Evolutionary conservation across 768 basidiomycete genomes (phyloP).

Genomic region (Dendrothele bispora): DNA sequence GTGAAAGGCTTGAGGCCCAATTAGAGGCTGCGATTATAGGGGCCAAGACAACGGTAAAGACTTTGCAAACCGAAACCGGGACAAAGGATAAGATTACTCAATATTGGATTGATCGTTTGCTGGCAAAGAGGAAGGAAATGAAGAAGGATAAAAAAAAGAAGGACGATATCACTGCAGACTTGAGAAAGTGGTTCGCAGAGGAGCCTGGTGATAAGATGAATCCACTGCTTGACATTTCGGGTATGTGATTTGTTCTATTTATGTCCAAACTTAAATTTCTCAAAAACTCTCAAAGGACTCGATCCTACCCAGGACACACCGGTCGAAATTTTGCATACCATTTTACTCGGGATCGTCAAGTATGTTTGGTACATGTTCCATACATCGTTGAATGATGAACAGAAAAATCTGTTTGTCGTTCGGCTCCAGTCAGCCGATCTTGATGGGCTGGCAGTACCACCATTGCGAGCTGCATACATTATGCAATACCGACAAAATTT

Average conservation of each 20-base stretch:
- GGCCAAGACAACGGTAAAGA: conserved; percentile 23
- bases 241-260: conserved; percentile 14
- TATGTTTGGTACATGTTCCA: conserved; percentile 27
- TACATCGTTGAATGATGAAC: conserved; percentile 25
- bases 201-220: conserved; percentile 20
- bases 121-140: conserved; percentile 18
- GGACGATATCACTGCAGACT: conserved; percentile 21
- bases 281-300: conserved; percentile 33
- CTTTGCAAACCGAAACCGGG: conserved; percentile 29
- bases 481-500: too few species aligned
- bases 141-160: conserved; percentile 13
- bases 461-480: too few species aligned
- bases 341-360: conserved; percentile 20
- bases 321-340: conserved; percentile 17
- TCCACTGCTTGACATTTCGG: too few species aligned
- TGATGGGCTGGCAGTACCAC: conserved; percentile 26
- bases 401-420: conserved; percentile 23
- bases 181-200: conserved; percentile 25
- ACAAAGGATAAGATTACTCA: too few species aligned
- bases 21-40: conserved; percentile 29
- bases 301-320: conserved; percentile 18
- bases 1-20: conserved; percentile 27
- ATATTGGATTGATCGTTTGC: conserved; percentile 34
- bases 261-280: conserved; percentile 42
- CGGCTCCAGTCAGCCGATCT: conserved; percentile 32